Conservation (phyloP, 495 filamentous ascomycete genomes). For the Penicillium paradoxum region DNA sequence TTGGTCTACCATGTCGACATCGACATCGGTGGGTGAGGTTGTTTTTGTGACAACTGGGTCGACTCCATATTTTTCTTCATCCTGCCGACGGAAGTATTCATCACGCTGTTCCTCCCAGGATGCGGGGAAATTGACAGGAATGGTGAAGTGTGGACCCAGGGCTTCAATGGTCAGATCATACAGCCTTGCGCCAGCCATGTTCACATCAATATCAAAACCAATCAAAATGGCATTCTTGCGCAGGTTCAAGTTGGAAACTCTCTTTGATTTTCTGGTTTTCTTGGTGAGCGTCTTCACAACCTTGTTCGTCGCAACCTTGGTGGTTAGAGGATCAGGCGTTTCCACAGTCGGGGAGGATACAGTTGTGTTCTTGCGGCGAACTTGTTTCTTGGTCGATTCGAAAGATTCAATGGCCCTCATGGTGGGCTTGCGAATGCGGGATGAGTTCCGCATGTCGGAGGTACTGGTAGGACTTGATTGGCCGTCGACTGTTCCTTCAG, state of each 20-base stretch:
- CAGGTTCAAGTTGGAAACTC: slow-evolving; percentile 5
- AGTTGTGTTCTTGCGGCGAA: slow-evolving; percentile 10
- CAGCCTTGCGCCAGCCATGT: slow-evolving; percentile 17
- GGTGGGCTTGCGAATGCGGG: slow-evolving; percentile 37
- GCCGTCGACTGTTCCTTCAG: slow-evolving; percentile 23
- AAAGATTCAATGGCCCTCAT: slow-evolving; percentile 36
- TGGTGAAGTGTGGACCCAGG: slow-evolving; percentile 19
- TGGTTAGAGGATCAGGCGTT: not conserved
- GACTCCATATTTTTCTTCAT: not conserved
- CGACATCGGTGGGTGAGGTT: not conserved
- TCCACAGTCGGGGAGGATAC: slow-evolving; percentile 10
- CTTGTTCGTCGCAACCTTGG: slow-evolving; percentile 1
- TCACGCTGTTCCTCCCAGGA: slow-evolving; percentile 18
- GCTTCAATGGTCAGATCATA: slow-evolving; percentile 26
- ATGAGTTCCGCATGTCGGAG: slow-evolving; percentile 31
- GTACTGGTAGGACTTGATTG: slow-evolving; percentile 27
- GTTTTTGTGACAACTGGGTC: not conserved
- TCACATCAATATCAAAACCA: slow-evolving; percentile 11
- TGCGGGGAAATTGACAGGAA: slow-evolving; percentile 7
- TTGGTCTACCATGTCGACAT: not conserved
- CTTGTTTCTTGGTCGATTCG: slow-evolving; percentile 23
- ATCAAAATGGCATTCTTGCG: not conserved
- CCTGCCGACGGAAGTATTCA: slow-evolving; percentile 10
- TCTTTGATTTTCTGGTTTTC: slow-evolving; percentile 5
- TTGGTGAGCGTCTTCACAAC: slow-evolving; percentile 3